phyloP scores from a whole-genome alignment of 495 filamentous ascomycete species.

The Pyrenula massariospora region DNA sequence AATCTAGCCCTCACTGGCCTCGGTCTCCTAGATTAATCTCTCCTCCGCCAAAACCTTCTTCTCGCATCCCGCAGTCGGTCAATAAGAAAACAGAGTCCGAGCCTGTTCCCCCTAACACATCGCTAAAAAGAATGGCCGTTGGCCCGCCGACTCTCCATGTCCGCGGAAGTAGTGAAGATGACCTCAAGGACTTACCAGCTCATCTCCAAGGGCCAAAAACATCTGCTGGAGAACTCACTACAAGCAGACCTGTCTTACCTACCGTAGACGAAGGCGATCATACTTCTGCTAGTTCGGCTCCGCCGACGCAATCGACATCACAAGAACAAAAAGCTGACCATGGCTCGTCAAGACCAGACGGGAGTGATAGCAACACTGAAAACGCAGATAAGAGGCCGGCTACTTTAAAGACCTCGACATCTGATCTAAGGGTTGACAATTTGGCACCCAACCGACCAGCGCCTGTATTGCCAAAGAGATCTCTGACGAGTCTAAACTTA shows the following conservation, averaged over 20 bases:
- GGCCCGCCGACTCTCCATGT: constrained; percentile 2
- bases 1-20: constrained; percentile 55
- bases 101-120: constrained; percentile 27
- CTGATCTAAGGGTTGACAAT: not conserved
- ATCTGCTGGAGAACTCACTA: constrained; percentile 16
- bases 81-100: constrained; percentile 26
- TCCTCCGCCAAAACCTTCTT: constrained; percentile 40
- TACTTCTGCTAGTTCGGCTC: not conserved
- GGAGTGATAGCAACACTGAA: constrained; percentile 35
- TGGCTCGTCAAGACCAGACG: constrained; percentile 33
- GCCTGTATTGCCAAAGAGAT: constrained; percentile 32
- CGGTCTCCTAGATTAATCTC: constrained; percentile 55
- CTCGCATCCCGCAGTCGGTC: constrained; percentile 9
- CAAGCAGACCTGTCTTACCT: constrained; percentile 16
- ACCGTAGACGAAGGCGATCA: not conserved
- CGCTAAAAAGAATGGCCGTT: constrained; percentile 25
- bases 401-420: not conserved
- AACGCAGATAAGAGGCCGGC: constrained; percentile 22
- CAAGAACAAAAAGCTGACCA: constrained; percentile 23
- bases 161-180: not conserved
- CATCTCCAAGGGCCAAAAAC: constrained; percentile 13
- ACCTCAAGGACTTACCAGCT: constrained; percentile 13
- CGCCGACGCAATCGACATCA: not conserved
- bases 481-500: constrained; percentile 32
- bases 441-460: constrained; percentile 1